These are phyloP conservation scores for Aquilaria yunnanensis DNA, from an alignment of 345 rosid genomes.

Conservation along the genomic window DNA sequence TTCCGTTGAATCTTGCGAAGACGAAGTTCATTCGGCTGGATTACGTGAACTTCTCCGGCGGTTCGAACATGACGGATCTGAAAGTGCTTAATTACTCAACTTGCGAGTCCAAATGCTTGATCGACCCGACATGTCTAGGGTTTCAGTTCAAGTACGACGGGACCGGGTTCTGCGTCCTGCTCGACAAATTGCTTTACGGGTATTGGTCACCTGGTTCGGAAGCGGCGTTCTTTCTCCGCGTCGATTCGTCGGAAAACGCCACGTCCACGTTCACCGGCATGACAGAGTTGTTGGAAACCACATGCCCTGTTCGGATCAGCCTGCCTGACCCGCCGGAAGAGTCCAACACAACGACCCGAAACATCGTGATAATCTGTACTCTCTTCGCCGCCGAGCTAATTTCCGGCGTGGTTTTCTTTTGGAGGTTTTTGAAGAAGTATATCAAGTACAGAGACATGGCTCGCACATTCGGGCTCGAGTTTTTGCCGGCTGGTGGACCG, in stretches of 20 bases:
- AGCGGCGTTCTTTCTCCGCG: conserved; percentile 38
- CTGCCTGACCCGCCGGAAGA: conserved; percentile 60
- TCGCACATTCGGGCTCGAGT: conserved; percentile 54
- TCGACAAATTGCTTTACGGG: conserved; percentile 32
- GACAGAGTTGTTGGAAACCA: conserved; percentile 42
- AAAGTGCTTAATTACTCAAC: conserved; percentile 21
- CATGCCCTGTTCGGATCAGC: conserved; percentile 47
- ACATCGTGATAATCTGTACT: conserved; percentile 45
- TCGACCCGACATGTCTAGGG: conserved; percentile 27
- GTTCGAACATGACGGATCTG: conserved; percentile 19
- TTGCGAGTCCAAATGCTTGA: conserved; percentile 36
- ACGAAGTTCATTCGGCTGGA: conserved; percentile 53
- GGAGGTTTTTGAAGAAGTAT: conserved; percentile 58
- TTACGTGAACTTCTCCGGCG: conserved; percentile 50
- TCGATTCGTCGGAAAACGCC: conserved; percentile 32
- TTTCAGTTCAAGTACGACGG: conserved; percentile 55
- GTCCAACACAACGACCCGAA: conserved; percentile 36
- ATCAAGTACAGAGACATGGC: conserved; percentile 74
- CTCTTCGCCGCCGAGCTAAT: conserved; percentile 59
- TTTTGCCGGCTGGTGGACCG: conserved; percentile 65
- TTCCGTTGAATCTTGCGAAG: conserved; percentile 4
- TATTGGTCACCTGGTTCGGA: conserved; percentile 59
- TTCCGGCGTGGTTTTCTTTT: conserved; percentile 45
- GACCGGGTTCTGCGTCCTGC: conserved; percentile 38
- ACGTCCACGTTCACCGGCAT: conserved; percentile 39